Conservation (phyloP, 805 yeast species). For the Maudiozyma barnettii region DNA sequence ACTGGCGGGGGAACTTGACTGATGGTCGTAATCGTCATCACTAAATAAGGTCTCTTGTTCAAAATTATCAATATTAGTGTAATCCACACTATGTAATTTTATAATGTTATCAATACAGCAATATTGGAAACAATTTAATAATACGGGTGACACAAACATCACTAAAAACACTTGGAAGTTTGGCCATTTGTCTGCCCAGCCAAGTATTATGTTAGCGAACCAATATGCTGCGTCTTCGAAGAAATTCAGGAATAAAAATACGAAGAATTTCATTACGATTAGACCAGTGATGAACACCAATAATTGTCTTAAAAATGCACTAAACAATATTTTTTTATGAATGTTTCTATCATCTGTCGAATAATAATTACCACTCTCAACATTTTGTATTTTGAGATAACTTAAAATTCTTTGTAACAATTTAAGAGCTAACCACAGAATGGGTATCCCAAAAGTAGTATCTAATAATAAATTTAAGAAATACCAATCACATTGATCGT, state of each 20-base stretch:
- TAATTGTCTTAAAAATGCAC: constrained; percentile 65
- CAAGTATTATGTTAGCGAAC: constrained; percentile 63
- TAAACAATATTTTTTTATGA: constrained; percentile 25
- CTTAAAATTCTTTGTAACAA: constrained; percentile 37
- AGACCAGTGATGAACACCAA: constrained; percentile 56
- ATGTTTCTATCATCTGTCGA: background rate
- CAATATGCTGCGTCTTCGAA: constrained; percentile 64
- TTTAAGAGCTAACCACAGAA: constrained; percentile 52
- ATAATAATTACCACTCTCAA: constrained; percentile 39
- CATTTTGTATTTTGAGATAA: constrained; percentile 29
- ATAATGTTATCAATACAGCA: constrained; percentile 66
- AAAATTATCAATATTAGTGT: constrained; percentile 22
- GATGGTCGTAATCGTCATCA: constrained; percentile 1
- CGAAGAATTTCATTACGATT: constrained; percentile 50
- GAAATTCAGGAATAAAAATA: constrained; percentile 48
- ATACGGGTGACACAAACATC: constrained; percentile 69
- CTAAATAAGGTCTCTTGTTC: constrained; percentile 16
- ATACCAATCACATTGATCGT: constrained; percentile 90
- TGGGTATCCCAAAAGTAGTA: constrained; percentile 88
- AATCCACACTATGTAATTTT: constrained; percentile 38
- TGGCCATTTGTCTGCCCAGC: constrained; percentile 79
- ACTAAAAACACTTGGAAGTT: constrained; percentile 79
- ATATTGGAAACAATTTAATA: constrained; percentile 67
- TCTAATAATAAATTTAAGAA: constrained; percentile 81
- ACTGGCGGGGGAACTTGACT: background rate